Conservation (phyloP, 441 rosid genomes). For the Populus hybrid region DNA sequence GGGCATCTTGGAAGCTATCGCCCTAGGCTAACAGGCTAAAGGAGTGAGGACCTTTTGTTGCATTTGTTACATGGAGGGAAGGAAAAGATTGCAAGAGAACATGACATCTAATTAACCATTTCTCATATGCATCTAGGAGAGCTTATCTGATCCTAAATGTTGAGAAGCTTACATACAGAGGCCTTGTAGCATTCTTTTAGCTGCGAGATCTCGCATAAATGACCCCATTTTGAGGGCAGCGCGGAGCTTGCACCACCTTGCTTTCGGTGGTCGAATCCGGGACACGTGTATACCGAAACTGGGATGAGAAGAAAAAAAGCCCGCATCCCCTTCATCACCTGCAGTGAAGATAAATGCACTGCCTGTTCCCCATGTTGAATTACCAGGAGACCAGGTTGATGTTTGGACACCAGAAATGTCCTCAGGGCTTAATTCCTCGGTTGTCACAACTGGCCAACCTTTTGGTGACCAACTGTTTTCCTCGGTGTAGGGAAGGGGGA, state of each 20-base stretch:
- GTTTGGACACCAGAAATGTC: slow-evolving; percentile 22
- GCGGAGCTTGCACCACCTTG: slow-evolving; percentile 63
- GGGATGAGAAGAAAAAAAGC: slow-evolving; percentile 29
- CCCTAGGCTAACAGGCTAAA: neutral
- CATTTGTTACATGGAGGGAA: slow-evolving; percentile 1
- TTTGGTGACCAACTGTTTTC: slow-evolving; percentile 21
- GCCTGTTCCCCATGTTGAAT: slow-evolving; percentile 22
- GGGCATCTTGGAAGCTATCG: neutral
- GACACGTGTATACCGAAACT: slow-evolving; percentile 20
- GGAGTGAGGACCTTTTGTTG: slow-evolving; percentile 1
- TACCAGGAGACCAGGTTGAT: slow-evolving; percentile 21
- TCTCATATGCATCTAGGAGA: slow-evolving; percentile 15
- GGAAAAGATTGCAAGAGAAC: neutral
- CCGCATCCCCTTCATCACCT: slow-evolving; percentile 14
- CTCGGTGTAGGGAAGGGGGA: slow-evolving; percentile 11
- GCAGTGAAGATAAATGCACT: slow-evolving; percentile 15
- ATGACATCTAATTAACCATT: neutral
- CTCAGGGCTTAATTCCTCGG: neutral
- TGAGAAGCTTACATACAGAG: slow-evolving; percentile 25
- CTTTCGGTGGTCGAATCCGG: slow-evolving; percentile 36
- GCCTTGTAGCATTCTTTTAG: slow-evolving; percentile 31
- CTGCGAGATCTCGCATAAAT: slow-evolving; percentile 26
- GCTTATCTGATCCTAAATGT: slow-evolving; percentile 6
- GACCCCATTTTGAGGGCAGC: slow-evolving; percentile 46
- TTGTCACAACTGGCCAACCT: slow-evolving; percentile 12